Evolutionary conservation across 2,329 filamentous ascomycete genomes (phyloP), one percentile per base, ranked within the genome.

Genomic region (Colletotrichum nymphaeae): DNA sequence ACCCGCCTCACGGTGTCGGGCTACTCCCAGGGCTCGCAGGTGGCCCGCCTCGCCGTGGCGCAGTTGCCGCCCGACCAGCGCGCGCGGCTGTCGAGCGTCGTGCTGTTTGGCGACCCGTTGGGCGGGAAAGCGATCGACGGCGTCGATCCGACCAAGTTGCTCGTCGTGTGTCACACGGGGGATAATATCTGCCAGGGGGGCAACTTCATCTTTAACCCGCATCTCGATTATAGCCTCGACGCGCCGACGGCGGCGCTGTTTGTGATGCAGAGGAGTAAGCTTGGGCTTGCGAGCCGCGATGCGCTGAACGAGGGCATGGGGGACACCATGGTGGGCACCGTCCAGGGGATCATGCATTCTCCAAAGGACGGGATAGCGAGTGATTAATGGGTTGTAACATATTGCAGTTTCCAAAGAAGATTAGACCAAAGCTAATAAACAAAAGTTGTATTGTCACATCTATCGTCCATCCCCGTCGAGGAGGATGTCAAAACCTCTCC

Each of bases 71-170:
- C 74, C 49, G 67, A 73, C 5, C 73, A 74, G 63, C 64, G 55
- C 32, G 52, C 69, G 28, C 67, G 64, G 12, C 78, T 78, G 74
- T 74, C 76, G 28, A 78, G 79, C 62, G 78, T 78, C n/a, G 79
- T 81, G 22, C 75, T 81, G 68, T 81, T 81, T 30, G 80, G 80
- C 22, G 80, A 81, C 62, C 80, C 68, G 6, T 42, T 68, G 8
- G 65, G 78, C 3, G 72, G 76, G n/a, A 56, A 67, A 22, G 55
- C 78, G 11, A 63, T 80, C 14, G 37, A 73, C 42, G 79, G 77
- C 22, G 73, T 79, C 53, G 76, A 77, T 24, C 11, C 72, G 14
- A 74, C 68, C 11, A 74, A 74, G 30, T 74, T 78, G 26, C 71
- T 75, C 12, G 72, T 78, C 24, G 64, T 79, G 37, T 81, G 79